Conservation (phyloP, 768 basidiomycete species). For the Leucocoprinus leucothites region DNA sequence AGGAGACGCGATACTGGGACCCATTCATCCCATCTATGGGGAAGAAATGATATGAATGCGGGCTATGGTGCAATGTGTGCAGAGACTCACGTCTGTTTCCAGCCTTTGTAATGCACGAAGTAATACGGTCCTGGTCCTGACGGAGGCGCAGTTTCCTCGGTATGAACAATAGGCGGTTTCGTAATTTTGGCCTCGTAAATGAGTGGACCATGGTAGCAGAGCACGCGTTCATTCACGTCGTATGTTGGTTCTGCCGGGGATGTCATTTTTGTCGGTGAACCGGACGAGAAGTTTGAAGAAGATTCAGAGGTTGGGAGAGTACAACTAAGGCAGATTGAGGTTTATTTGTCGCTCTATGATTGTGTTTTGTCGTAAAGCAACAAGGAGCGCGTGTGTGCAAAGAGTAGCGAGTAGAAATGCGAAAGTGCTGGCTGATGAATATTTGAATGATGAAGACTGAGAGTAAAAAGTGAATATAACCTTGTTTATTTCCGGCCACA, state of each 20-base stretch:
- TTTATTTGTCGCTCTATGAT: too few species aligned
- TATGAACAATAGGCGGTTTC: conserved; percentile 51
- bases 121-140: conserved; percentile 76
- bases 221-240: conserved; percentile 68
- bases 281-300: background rate
- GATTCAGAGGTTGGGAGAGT: background rate
- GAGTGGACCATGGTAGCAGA: conserved; percentile 94
- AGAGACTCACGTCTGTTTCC: conserved; percentile 87
- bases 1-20: conserved; percentile 78
- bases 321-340: too few species aligned
- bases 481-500: too few species aligned
- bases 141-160: conserved; percentile 57
- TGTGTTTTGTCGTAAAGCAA: too few species aligned
- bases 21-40: conserved; percentile 93
- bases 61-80: conserved; percentile 1
- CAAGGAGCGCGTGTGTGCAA: too few species aligned
- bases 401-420: too few species aligned
- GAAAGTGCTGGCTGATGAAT: too few species aligned
- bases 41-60: background rate
- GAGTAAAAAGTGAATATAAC: too few species aligned
- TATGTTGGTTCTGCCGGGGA: conserved; percentile 34
- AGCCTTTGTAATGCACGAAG: conserved; percentile 98
- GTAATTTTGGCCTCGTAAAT: conserved; percentile 97
- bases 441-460: too few species aligned
- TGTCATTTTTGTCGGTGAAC: conserved; percentile 15